Percentiles rank a stretch among this genome's conserved stretches.
Conservation (phyloP, 768 basidiomycete genomes). For the Amanita muscaria region DNA sequence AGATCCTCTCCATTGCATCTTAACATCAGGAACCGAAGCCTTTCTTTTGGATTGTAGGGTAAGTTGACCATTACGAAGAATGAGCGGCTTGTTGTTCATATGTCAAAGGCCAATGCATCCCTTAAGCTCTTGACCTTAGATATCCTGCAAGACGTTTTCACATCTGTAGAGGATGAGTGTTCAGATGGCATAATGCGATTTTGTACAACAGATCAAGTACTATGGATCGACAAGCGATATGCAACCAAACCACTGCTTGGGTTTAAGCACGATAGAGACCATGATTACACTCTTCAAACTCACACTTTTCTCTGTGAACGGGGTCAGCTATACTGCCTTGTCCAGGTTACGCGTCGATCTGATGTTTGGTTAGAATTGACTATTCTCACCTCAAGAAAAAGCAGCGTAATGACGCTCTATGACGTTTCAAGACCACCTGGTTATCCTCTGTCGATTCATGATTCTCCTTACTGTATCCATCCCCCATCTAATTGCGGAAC, state of each 20-base stretch:
- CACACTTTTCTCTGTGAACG: conserved; percentile 27
- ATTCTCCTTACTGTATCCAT: conserved; percentile 37
- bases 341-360: neutral
- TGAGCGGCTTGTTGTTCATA: conserved; percentile 1
- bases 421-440: conserved; percentile 41
- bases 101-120: conserved; percentile 21
- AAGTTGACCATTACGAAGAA: conserved; percentile 14
- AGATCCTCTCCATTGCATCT: conserved; percentile 29
- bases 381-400: conserved; percentile 51
- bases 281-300: conserved; percentile 47
- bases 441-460: conserved; percentile 34
- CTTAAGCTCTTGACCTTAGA: conserved; percentile 27
- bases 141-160: conserved; percentile 33
- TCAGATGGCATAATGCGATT: conserved; percentile 41
- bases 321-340: conserved; percentile 18
- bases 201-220: conserved; percentile 49
- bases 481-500: conserved; percentile 17
- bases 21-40: conserved; percentile 38
- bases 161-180: conserved; percentile 39
- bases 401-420: conserved; percentile 53
- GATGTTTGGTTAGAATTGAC: conserved; percentile 35
- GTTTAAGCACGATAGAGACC: conserved; percentile 50
- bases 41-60: conserved; percentile 51
- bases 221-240: conserved; percentile 66
- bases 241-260: conserved; percentile 49